Evolutionary conservation across 2,329 filamentous ascomycete genomes (phyloP).

Genomic region (Plectosphaerella sp.): DNA sequence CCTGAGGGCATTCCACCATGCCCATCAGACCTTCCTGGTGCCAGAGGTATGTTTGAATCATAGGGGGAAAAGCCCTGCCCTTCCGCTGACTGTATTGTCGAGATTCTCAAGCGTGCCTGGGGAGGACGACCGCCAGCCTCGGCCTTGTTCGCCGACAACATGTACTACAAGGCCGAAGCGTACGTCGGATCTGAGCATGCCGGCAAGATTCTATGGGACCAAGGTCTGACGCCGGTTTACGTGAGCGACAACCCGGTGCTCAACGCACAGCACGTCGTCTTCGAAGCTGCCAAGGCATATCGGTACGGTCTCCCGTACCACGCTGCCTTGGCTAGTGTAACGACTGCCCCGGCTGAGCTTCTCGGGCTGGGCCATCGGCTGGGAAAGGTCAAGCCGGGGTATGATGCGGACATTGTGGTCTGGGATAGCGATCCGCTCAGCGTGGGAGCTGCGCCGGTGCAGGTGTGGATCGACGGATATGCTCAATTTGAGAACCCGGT

Average conservation of each 20-base stretch:
- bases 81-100: neutral
- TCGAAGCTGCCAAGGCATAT: conserved; percentile 58
- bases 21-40: conserved; percentile 61
- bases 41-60: conserved; percentile 46
- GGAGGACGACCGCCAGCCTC: conserved; percentile 49
- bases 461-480: conserved; percentile 61
- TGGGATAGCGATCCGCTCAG: conserved; percentile 61
- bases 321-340: conserved; percentile 53
- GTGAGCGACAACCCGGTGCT: conserved; percentile 69
- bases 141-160: conserved; percentile 67
- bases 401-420: conserved; percentile 56
- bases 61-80: neutral
- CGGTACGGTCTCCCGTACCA: conserved; percentile 59
- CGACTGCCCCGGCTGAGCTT: conserved; percentile 52
- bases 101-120: conserved; percentile 53
- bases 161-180: conserved; percentile 67
- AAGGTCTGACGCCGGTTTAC: conserved; percentile 61
- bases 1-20: conserved; percentile 65
- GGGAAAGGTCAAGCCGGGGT: conserved; percentile 58
- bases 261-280: conserved; percentile 65
- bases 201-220: conserved; percentile 61
- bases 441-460: conserved; percentile 53
- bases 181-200: conserved; percentile 62
- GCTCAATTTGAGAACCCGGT: conserved; percentile 52
- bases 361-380: conserved; percentile 53